Evolutionary conservation across 2,329 filamentous ascomycete genomes (phyloP), one percentile per base, ranked within the genome.

Genomic region (Xylaria sp.): DNA sequence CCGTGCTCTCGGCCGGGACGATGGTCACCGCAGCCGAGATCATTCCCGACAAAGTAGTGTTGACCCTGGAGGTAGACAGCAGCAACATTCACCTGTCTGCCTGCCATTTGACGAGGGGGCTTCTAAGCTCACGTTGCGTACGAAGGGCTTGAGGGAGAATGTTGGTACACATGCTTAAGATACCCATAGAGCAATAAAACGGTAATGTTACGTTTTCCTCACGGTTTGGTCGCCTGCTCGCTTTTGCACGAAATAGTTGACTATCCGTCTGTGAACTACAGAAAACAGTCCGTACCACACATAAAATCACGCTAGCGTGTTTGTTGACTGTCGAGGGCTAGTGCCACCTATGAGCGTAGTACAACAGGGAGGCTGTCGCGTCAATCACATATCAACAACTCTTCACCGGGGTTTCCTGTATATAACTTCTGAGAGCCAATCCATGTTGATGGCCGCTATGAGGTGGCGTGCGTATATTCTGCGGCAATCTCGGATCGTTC

Each of bases 91-190:
- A n/a, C 66, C 73, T 2, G 52, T 83, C 9, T 72, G 76, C 1
- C 68, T 86, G 33, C 84, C 85, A 2, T 88, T 88, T 78, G 82
- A 79, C 0, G 83, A 85, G 1, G 81, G 82, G 55, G 77, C 2
- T 23, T 49, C 80, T 2, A 86, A 83, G 73, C 80, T 89, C 61
- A 86, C 85, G 5, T 72, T 89, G 41, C 78, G 87, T 66, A 89
- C 87, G 0, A 89, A 88, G 75, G 87, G 87, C 0, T 67, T 89
- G 74, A 81, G 86, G 49, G 87, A 89, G 78, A 83, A 85, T 68
- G 78, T 83, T 15, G 78, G 75, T 9, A 73, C 75, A 49, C 75
- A 72, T 69, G 70, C 69, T 74, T 78, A 57, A 77, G 71, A 70
- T 73, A 65, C 64, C 64, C 64, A 48, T 71, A 69, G 57, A 64